Conservation (phyloP, 2,329 filamentous ascomycete species). For the Verticillium zaregamsianum region DNA sequence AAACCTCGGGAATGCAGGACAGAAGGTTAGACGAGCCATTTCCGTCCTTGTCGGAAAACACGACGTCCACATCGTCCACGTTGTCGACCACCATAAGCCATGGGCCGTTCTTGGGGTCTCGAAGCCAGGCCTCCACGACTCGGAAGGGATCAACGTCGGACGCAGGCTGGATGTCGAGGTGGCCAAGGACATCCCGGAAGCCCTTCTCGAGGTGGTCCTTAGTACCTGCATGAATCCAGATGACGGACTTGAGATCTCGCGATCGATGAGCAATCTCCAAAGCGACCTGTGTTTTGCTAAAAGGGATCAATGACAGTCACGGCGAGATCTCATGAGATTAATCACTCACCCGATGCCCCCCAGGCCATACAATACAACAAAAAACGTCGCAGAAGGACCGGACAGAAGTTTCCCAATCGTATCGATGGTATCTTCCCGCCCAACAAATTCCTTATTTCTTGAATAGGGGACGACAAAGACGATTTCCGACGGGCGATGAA, state of each 20-base stretch:
- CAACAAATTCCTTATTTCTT: neutral
- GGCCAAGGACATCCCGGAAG: neutral
- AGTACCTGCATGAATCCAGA: neutral
- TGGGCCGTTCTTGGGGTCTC: neutral
- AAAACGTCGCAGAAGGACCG: neutral
- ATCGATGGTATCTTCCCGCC: neutral
- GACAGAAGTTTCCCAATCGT: neutral
- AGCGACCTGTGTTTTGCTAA: neutral
- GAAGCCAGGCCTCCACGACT: neutral
- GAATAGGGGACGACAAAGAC: neutral
- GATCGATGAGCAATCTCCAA: neutral
- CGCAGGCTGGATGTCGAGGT: neutral
- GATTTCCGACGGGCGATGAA: constrained; percentile 1
- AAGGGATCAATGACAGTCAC: neutral
- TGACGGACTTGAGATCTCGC: neutral
- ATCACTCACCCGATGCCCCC: neutral
- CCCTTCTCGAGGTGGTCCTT: neutral
- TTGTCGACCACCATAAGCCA: constrained; percentile 1
- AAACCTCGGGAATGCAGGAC: neutral
- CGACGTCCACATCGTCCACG: neutral
- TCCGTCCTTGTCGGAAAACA: neutral
- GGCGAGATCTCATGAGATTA: neutral
- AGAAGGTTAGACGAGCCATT: neutral
- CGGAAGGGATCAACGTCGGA: neutral
- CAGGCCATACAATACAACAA: neutral